These are phyloP conservation scores for Aspergillus sp. DNA, from an alignment of 2,329 filamentous ascomycete species.

Conservation along the genomic window DNA sequence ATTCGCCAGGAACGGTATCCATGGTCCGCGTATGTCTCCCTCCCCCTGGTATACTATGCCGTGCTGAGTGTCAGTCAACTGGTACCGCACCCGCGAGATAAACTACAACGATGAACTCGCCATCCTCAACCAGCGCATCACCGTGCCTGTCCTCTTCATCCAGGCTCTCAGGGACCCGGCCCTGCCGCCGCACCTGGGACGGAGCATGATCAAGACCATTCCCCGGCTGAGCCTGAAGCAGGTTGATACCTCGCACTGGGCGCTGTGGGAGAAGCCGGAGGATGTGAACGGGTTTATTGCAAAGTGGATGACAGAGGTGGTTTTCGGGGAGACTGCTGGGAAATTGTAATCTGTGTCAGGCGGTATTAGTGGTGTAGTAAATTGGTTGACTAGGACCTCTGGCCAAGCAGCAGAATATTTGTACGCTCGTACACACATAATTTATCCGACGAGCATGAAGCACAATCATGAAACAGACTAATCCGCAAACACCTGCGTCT, in stretches of 20 bases:
- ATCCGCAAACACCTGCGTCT: constrained; percentile 27
- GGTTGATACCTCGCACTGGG: constrained; percentile 72
- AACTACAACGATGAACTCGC: constrained; percentile 67
- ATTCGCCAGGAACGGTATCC: constrained; percentile 62
- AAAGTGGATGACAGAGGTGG: constrained; percentile 56
- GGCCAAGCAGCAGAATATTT: too few relatives aligned
- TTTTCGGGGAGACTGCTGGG: constrained; percentile 34
- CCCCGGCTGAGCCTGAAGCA: constrained; percentile 55
- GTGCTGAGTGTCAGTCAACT: constrained; percentile 65
- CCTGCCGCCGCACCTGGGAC: constrained; percentile 61
- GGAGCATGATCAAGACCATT: constrained; percentile 60
- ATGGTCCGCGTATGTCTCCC: constrained; percentile 53
- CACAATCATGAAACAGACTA: constrained; percentile 6
- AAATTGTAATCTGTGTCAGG: constrained; percentile 28
- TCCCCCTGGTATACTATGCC: too few relatives aligned
- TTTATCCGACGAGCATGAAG: too few relatives aligned
- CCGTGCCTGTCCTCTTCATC: constrained; percentile 64
- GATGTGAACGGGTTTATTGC: constrained; percentile 61
- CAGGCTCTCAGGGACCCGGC: constrained; percentile 61
- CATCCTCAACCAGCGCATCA: constrained; percentile 36
- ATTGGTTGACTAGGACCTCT: too few relatives aligned
- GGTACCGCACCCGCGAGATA: constrained; percentile 67
- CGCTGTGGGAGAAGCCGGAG: constrained; percentile 60
- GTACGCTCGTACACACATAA: too few relatives aligned
- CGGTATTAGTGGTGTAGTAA: constrained; percentile 1